A percentile compares a stretch with the other conserved stretches of the same genome.
These are phyloP conservation scores for Alternaria sp. DNA, from an alignment of 2,329 filamentous ascomycete species.

Conservation along the genomic window DNA sequence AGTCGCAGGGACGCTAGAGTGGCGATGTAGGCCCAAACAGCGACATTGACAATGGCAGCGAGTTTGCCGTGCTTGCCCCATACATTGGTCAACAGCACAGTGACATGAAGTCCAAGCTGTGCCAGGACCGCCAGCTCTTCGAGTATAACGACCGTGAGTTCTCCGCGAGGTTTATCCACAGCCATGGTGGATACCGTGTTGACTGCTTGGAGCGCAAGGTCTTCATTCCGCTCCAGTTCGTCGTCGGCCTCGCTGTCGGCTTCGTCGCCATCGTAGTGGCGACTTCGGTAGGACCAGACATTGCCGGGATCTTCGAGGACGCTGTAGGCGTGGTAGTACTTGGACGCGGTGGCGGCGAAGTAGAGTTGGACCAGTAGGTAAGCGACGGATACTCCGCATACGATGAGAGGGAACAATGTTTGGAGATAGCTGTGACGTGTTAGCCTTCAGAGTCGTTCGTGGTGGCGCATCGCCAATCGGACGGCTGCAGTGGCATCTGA, in stretches of 20 bases:
- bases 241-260: constrained; percentile 62
- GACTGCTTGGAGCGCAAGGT: constrained; percentile 65
- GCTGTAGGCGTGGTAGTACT: constrained; percentile 66
- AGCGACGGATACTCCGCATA: constrained; percentile 74
- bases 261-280: constrained; percentile 47
- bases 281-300: constrained; percentile 45
- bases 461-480: constrained; percentile 7
- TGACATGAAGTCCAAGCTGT: constrained; percentile 73
- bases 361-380: constrained; percentile 68
- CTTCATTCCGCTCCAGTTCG: constrained; percentile 65
- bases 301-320: constrained; percentile 58
- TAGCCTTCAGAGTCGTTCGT: background rate
- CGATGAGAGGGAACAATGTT: constrained; percentile 77
- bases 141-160: constrained; percentile 72
- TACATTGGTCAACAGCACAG: constrained; percentile 67
- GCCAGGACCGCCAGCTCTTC: constrained; percentile 79
- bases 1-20: constrained; percentile 77
- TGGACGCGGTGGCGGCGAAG: constrained; percentile 59
- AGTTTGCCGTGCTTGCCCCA: constrained; percentile 67
- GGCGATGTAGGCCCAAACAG: constrained; percentile 83
- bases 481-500: constrained; percentile 3
- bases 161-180: constrained; percentile 77
- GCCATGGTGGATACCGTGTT: constrained; percentile 66
- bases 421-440: constrained; percentile 72
- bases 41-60: constrained; percentile 71